Percentiles rank a stretch among this genome's conserved stretches.
Conservation (phyloP, 2,329 filamentous ascomycete genomes). For the Fusarium devonianum region DNA sequence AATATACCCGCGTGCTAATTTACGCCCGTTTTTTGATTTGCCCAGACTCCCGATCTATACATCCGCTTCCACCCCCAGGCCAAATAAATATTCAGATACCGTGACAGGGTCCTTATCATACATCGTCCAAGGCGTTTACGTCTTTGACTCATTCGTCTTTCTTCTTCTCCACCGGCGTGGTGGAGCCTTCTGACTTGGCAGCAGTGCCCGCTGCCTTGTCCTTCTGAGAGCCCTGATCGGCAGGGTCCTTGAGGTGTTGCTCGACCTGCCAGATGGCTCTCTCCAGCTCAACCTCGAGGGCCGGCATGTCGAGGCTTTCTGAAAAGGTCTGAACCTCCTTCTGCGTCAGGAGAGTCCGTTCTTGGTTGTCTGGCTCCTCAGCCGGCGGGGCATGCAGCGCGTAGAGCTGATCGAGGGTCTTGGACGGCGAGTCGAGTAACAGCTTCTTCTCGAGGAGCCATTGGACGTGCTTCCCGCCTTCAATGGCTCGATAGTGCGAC, state of each 20-base stretch:
- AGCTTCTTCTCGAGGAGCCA: conserved; percentile 80
- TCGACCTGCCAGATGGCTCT: conserved; percentile 79
- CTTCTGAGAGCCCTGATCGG: conserved; percentile 16
- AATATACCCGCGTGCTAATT: conserved; percentile 39
- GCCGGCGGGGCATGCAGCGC: conserved; percentile 49
- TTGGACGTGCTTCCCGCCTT: conserved; percentile 83
- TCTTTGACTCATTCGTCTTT: conserved; percentile 34
- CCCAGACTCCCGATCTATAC: conserved; percentile 25
- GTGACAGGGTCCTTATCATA: conserved; percentile 35
- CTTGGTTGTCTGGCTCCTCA: conserved; percentile 36
- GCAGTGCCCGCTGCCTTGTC: conserved; percentile 24
- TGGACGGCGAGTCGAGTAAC: conserved; percentile 69
- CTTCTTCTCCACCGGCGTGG: conserved; percentile 25
- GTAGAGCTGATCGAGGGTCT: conserved; percentile 79
- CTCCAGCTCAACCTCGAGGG: conserved; percentile 76
- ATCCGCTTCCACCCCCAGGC: conserved; percentile 14
- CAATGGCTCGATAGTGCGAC: conserved; percentile 88
- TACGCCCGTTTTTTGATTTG: conserved; percentile 28
- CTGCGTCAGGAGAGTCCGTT: conserved; percentile 55
- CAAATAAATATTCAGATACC: conserved; percentile 19
- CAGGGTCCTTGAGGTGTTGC: conserved; percentile 52
- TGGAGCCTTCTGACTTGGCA: conserved; percentile 17
- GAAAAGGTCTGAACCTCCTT: conserved; percentile 65
- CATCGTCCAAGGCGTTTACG: conserved; percentile 28
- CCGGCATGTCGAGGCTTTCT: conserved; percentile 70